A percentile compares a stretch with the other conserved stretches of the same genome.
These are phyloP conservation scores for Mycena kentingensis DNA, from an alignment of 768 basidiomycete genomes.

Conservation along the genomic window DNA sequence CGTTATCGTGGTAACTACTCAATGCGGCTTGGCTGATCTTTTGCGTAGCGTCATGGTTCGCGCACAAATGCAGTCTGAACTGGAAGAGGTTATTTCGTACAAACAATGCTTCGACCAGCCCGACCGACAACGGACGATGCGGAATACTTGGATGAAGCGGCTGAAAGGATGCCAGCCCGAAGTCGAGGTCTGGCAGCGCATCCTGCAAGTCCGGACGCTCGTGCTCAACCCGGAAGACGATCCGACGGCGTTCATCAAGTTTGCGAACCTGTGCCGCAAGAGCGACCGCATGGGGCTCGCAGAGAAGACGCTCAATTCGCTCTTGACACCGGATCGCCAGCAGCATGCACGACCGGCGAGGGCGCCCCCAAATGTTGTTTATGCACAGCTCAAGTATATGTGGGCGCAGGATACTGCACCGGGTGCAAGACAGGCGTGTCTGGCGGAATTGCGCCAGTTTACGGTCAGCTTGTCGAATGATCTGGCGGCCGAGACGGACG, in stretches of 20 bases:
- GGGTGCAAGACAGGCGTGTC: conserved; percentile 74
- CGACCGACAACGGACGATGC: conserved; percentile 84
- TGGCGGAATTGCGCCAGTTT: conserved; percentile 82
- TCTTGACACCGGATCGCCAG: conserved; percentile 75
- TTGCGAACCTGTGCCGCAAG: conserved; percentile 96
- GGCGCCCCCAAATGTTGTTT: conserved; percentile 94
- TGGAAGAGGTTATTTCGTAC: conserved; percentile 96
- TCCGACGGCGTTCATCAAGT: conserved; percentile 98
- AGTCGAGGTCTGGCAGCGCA: conserved; percentile 98
- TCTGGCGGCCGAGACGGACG: conserved; percentile 63
- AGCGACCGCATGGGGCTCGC: conserved; percentile 90
- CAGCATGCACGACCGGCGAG: conserved; percentile 66
- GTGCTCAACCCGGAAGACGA: conserved; percentile 93
- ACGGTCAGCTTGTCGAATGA: conserved; percentile 74
- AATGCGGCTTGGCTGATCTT: conserved; percentile 1
- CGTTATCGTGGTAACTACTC: conserved; percentile 25
- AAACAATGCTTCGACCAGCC: conserved; percentile 94
- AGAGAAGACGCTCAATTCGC: conserved; percentile 94
- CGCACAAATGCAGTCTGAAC: conserved; percentile 96
- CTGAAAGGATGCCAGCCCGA: conserved; percentile 96
- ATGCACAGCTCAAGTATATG: conserved; percentile 93
- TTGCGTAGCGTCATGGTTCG: conserved; percentile 83
- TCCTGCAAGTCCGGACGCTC: conserved; percentile 92
- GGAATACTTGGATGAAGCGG: conserved; percentile 98
- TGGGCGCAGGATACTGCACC: conserved; percentile 64